Conservation (phyloP, 768 basidiomycete genomes). For the Pleurotus salmoneostramineus region DNA sequence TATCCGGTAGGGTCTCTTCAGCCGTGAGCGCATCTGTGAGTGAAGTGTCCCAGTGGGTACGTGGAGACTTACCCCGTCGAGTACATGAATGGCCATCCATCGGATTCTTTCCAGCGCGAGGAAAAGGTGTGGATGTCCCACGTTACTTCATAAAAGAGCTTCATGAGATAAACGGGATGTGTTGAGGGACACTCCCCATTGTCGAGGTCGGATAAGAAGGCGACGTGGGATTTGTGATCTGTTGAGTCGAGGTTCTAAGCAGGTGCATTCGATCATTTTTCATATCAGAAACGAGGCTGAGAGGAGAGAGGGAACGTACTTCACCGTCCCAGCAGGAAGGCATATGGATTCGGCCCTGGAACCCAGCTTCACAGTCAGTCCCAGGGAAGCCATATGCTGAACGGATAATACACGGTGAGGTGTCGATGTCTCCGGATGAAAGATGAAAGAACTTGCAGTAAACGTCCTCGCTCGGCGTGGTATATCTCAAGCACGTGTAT, state of each 20-base stretch:
- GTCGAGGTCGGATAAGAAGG: constrained; percentile 26
- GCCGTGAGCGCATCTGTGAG: not conserved
- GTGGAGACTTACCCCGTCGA: constrained; percentile 33
- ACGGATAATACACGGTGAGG: not conserved
- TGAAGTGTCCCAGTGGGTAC: not conserved
- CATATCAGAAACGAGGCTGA: not conserved
- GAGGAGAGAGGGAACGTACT: constrained; percentile 17
- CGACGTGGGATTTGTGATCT: constrained; percentile 29
- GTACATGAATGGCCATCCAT: constrained; percentile 39
- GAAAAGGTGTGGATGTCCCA: constrained; percentile 33
- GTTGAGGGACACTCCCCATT: constrained; percentile 33
- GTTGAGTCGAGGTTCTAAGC: constrained; percentile 33
- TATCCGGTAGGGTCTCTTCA: constrained; percentile 49
- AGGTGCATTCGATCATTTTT: not conserved
- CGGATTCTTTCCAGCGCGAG: constrained; percentile 28
- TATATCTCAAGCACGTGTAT: constrained; percentile 36
- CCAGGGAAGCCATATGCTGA: constrained; percentile 35
- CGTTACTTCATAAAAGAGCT: constrained; percentile 36
- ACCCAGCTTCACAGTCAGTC: constrained; percentile 36
- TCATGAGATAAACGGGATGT: constrained; percentile 34
- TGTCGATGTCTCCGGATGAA: not conserved
- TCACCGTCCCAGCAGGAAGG: constrained; percentile 38
- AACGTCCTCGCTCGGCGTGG: constrained; percentile 18
- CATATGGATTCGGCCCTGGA: constrained; percentile 36
- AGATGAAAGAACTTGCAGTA: constrained; percentile 19